Conservation (phyloP, 768 basidiomycete genomes). For the Termitomyces sp. region DNA sequence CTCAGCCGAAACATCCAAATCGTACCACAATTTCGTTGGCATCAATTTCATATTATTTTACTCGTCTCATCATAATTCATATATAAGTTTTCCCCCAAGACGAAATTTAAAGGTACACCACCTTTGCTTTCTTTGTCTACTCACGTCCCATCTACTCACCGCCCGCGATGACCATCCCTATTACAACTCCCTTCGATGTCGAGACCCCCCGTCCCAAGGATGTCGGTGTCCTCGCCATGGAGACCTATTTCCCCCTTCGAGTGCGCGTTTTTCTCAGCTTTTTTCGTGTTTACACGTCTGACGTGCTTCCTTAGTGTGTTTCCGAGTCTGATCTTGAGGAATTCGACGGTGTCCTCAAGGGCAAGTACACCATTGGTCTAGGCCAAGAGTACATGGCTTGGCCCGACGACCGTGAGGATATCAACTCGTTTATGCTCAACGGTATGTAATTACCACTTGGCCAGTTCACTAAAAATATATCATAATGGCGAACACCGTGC, state of each 20-base stretch:
- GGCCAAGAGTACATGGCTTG: conserved; percentile 99
- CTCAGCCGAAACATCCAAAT: conserved; percentile 20
- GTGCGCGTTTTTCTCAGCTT: conserved; percentile 36
- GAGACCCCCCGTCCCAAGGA: conserved; percentile 74
- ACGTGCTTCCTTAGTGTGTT: conserved; percentile 63
- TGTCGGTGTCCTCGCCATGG: conserved; percentile 91
- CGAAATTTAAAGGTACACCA: conserved; percentile 10
- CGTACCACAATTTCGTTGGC: conserved; percentile 43
- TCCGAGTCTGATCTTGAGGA: conserved; percentile 92
- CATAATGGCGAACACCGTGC: conserved; percentile 8
- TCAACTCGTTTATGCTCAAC: conserved; percentile 95
- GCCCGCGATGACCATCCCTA: conserved; percentile 37
- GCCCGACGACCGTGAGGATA: conserved; percentile 98
- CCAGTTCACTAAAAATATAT: background rate
- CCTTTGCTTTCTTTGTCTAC: conserved; percentile 2
- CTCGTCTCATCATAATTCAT: conserved; percentile 28
- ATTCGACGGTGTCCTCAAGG: conserved; percentile 90
- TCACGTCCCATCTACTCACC: background rate
- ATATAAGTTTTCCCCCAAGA: conserved; percentile 15
- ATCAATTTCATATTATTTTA: conserved; percentile 31
- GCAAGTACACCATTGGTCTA: conserved; percentile 99
- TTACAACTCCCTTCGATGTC: conserved; percentile 28
- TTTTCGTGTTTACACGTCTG: conserved; percentile 4
- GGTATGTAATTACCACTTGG: conserved; percentile 44
- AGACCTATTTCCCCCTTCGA: conserved; percentile 92